Evolutionary conservation across 2,329 filamentous ascomycete species (phyloP), one percentile per base, ranked within the genome.

Genomic region (Alternaria brassicae): DNA sequence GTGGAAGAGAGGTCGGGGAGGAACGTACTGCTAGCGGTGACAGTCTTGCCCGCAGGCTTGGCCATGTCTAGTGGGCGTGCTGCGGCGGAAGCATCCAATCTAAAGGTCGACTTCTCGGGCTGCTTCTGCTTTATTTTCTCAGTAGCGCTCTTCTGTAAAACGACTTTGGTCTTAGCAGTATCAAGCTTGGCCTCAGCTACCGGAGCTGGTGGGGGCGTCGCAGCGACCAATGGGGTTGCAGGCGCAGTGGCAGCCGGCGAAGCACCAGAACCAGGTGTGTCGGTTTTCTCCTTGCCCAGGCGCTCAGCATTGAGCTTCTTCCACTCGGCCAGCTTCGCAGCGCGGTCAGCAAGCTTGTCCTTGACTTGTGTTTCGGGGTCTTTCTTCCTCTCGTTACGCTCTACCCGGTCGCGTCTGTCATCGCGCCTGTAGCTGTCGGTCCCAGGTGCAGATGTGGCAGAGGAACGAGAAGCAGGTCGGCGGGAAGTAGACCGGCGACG

Each of bases 121-220:
- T 66, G 85, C 78, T 72, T 86, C 80, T 53, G 84, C 40, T 88
- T 85, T 19, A 89, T 85, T 75, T 91, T 95, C 77, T 94, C 96
- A 39, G 87, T 89, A 67, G 95, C 93, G 19, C 88, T 89, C 77
- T 96, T 96, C 5, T 91, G 91, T 69, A 96, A 91, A 70, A 95
- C 32, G 23, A 15, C 94, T 76, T 95, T 96, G 69, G 90, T 90
- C 62, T 88, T 84, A 72, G 82, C 78, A 9, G 86, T 82, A 9
- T 88, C 84, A 30, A 86, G 80, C 34, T 71, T 60, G 50, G 37
- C 19, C 50, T 67, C 65, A 30, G 66, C 53, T 6, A 67, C 59
- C 27, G 72, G 63, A 6, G 69, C 62, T 13, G 65, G 53, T 27
- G 53, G 47, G 57, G 54, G 80, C 39, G 51, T 86, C 53, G 55